Evolutionary conservation across 495 filamentous ascomycete genomes (phyloP).

Genomic region (Evernia prunastri): DNA sequence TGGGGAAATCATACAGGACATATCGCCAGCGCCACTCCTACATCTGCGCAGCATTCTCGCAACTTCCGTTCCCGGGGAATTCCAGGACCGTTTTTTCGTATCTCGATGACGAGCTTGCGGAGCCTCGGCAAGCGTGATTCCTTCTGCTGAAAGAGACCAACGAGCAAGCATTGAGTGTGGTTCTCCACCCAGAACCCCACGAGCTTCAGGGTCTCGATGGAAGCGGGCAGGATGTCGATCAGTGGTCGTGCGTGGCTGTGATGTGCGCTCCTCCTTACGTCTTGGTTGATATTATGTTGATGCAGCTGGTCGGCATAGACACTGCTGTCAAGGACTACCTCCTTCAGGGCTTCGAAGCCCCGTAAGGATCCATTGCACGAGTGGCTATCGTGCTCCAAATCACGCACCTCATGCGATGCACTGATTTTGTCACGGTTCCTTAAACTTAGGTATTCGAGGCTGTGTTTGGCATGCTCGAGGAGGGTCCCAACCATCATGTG

Average conservation of each 20-base stretch:
- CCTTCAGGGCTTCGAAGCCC: not conserved
- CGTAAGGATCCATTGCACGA: not conserved
- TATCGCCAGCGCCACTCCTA: not conserved
- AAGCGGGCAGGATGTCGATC: not conserved
- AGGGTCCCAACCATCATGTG: not conserved
- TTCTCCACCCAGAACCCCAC: not conserved
- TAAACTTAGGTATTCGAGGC: conserved; percentile 1
- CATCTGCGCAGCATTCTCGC: no score
- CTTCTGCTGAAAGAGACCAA: not conserved
- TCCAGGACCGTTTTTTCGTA: not conserved
- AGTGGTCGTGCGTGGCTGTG: no score
- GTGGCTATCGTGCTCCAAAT: not conserved
- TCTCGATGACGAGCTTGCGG: not conserved
- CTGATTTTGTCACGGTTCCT: no score
- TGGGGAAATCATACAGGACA: no score
- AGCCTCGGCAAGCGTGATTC: not conserved
- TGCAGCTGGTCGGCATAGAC: no score
- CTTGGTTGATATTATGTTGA: no score
- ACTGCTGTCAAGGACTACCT: not conserved
- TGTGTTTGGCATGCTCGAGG: not conserved
- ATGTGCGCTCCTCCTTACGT: no score
- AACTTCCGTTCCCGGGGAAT: not conserved
- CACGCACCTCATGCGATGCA: not conserved
- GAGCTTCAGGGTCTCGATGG: not conserved
- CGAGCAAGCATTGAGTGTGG: not conserved